These are phyloP conservation scores for Ustilago lituana DNA, from an alignment of 1,284 basidiomycete species.

Conservation along the genomic window DNA sequence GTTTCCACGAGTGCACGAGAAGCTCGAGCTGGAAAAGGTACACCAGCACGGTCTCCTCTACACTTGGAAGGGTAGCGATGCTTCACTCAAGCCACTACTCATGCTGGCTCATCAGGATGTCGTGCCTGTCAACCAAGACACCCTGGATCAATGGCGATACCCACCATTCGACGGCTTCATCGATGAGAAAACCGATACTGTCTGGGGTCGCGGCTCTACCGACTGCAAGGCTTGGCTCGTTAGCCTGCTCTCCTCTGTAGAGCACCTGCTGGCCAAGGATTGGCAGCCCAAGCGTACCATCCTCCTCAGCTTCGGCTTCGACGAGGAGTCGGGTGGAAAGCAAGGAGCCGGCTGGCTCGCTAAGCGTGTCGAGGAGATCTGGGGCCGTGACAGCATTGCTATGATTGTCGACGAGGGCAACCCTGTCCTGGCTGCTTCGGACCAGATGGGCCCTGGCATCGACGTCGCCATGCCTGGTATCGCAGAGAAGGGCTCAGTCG, in stretches of 20 bases:
- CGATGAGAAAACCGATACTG: constrained; percentile 68
- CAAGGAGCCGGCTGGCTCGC: constrained; percentile 60
- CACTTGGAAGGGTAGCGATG: constrained; percentile 74
- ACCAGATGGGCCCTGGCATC: constrained; percentile 40
- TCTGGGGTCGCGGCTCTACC: constrained; percentile 70
- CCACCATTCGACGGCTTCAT: constrained; percentile 70
- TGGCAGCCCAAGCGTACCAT: constrained; percentile 70
- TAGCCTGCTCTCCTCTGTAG: constrained; percentile 70
- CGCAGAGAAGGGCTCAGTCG: constrained; percentile 75
- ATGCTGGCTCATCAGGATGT: constrained; percentile 72
- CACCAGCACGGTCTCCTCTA: constrained; percentile 77
- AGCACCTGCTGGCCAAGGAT: constrained; percentile 68
- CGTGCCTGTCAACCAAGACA: constrained; percentile 71
- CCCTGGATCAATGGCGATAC: constrained; percentile 70
- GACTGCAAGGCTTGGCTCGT: constrained; percentile 69
- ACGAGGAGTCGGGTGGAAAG: constrained; percentile 72
- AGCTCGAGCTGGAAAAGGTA: constrained; percentile 66
- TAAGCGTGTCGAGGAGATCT: constrained; percentile 47
- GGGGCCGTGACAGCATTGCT: constrained; percentile 53
- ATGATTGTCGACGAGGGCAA: constrained; percentile 64
- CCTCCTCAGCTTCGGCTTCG: constrained; percentile 76
- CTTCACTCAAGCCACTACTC: constrained; percentile 74
- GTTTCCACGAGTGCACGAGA: constrained; percentile 52
- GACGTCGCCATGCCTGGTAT: constrained; percentile 70
- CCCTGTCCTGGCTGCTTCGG: constrained; percentile 36